Evolutionary conservation across 1,284 basidiomycete genomes (phyloP).

Genomic region (Ganoderma lingzhi): DNA sequence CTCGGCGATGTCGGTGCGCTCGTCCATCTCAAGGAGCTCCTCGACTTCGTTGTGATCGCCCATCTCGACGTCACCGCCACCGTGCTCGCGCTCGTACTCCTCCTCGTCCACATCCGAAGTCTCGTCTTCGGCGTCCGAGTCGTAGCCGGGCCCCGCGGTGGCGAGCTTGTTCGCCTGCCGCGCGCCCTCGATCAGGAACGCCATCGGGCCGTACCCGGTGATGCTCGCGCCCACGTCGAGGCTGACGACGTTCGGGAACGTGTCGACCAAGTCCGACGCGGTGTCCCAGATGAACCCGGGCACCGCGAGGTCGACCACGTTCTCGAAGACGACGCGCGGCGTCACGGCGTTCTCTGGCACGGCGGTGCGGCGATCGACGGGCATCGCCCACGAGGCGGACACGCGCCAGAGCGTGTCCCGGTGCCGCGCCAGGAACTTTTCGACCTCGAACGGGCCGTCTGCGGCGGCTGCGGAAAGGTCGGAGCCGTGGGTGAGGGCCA

Average conservation of each 20-base stretch:
- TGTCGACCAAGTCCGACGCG: not conserved
- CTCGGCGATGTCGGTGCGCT: not conserved
- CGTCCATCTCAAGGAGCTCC: not conserved
- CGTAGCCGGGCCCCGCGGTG: not conserved
- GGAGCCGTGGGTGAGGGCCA: not conserved
- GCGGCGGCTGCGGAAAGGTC: no score
- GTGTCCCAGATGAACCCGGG: not conserved
- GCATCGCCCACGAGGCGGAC: not conserved
- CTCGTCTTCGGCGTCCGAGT: no score
- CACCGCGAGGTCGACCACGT: not conserved
- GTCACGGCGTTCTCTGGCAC: no score
- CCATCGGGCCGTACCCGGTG: not conserved
- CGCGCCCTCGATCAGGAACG: not conserved
- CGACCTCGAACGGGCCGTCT: not conserved
- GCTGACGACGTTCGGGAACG: slow-evolving; percentile 4
- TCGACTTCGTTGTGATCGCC: not conserved
- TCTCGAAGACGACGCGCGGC: not conserved
- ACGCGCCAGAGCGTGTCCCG: not conserved
- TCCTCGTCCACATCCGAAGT: not conserved
- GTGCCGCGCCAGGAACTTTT: not conserved
- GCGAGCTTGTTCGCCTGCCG: not conserved
- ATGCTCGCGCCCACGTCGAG: not conserved
- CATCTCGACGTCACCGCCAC: not conserved
- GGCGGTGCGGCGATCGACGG: not conserved
- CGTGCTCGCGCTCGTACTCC: not conserved